Conservation (phyloP, 805 yeast genomes). For the Ogataea haglerorum region DNA sequence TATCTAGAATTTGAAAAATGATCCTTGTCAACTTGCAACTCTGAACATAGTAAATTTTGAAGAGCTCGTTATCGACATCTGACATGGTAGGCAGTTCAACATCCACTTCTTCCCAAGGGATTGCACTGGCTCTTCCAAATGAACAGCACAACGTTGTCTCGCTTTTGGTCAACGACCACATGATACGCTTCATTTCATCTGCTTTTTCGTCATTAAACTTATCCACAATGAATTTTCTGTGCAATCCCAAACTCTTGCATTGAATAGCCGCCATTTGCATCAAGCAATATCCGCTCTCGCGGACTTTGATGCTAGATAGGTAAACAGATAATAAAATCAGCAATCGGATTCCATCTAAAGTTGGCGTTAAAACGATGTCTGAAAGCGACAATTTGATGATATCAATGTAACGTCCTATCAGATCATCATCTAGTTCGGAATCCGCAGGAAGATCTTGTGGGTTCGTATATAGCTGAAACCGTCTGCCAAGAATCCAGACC, state of each 20-base stretch:
- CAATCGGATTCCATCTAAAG: constrained; percentile 42
- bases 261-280: constrained; percentile 47
- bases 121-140: constrained; percentile 45
- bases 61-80: constrained; percentile 31
- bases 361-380: constrained; percentile 43
- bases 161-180: constrained; percentile 43
- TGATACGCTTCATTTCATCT: constrained; percentile 39
- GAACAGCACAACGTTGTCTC: constrained; percentile 41
- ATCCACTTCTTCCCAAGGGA: constrained; percentile 43
- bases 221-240: constrained; percentile 37
- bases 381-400: constrained; percentile 41
- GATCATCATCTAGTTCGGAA: constrained; percentile 25
- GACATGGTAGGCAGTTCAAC: constrained; percentile 36
- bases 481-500: constrained; percentile 42
- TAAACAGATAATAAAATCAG: constrained; percentile 41
- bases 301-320: constrained; percentile 41
- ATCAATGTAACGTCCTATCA: constrained; percentile 35
- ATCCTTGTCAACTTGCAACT: constrained; percentile 36
- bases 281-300: constrained; percentile 48
- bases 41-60: constrained; percentile 32
- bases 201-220: constrained; percentile 33
- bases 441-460: constrained; percentile 24
- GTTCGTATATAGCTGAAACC: constrained; percentile 30
- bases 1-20: constrained; percentile 39
- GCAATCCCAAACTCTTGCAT: constrained; percentile 46